Conservation (phyloP, 2,329 filamentous ascomycete species). For the Akanthomyces dipterigenus region DNA sequence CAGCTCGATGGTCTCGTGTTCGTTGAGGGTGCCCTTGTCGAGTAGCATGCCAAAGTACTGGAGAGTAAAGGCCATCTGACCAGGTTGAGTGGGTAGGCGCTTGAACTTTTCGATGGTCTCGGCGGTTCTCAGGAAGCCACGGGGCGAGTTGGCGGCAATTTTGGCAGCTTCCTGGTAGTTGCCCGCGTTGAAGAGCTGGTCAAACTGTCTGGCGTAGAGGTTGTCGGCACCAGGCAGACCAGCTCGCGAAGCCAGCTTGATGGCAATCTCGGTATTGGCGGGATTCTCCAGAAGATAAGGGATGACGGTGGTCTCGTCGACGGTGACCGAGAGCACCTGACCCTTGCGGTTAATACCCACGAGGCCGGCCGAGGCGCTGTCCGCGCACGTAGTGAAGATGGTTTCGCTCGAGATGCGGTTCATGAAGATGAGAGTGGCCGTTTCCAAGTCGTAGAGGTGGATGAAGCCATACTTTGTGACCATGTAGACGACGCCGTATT, state of each 20-base stretch:
- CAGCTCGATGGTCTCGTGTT: slow-evolving; percentile 88
- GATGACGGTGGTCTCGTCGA: slow-evolving; percentile 87
- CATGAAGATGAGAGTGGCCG: slow-evolving; percentile 95
- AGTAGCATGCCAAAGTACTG: slow-evolving; percentile 97
- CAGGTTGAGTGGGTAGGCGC: slow-evolving; percentile 68
- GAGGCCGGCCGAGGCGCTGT: slow-evolving; percentile 78
- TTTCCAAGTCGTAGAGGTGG: slow-evolving; percentile 96
- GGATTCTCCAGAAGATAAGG: slow-evolving; percentile 95
- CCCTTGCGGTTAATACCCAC: slow-evolving; percentile 96
- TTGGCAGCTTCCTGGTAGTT: slow-evolving; percentile 88
- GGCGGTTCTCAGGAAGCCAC: slow-evolving; percentile 87
- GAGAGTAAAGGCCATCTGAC: slow-evolving; percentile 87
- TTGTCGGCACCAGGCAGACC: slow-evolving; percentile 91
- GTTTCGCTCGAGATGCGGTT: slow-evolving; percentile 99
- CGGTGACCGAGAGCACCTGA: slow-evolving; percentile 87
- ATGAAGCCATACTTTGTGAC: slow-evolving; percentile 99
- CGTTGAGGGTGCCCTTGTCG: slow-evolving; percentile 89
- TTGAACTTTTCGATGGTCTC: slow-evolving; percentile 98
- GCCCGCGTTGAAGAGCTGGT: slow-evolving; percentile 72
- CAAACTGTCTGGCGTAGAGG: slow-evolving; percentile 88
- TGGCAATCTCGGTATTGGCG: slow-evolving; percentile 84
- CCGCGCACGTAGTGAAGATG: slow-evolving; percentile 88
- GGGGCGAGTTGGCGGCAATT: slow-evolving; percentile 91
- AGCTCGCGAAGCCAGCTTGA: slow-evolving; percentile 92
- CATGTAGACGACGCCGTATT: slow-evolving; percentile 94